Evolutionary conservation across 2,329 filamentous ascomycete genomes (phyloP).

Genomic region (Diaporthe sp.): DNA sequence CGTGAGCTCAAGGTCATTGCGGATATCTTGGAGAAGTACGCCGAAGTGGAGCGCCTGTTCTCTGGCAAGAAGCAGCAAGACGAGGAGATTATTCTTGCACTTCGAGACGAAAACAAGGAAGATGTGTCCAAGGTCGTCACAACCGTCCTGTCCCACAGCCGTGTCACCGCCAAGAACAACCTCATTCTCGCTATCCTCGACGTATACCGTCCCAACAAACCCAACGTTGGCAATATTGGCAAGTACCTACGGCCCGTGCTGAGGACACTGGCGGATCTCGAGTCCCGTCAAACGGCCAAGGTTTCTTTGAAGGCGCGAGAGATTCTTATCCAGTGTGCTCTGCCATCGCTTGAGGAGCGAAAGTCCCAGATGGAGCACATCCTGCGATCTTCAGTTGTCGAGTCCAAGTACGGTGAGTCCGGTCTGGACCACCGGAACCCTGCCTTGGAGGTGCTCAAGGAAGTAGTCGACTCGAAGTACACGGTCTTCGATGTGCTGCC

Average conservation of each 20-base stretch:
- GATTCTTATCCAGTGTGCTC: constrained; percentile 95
- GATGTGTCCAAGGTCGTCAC: constrained; percentile 88
- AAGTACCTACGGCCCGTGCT: constrained; percentile 89
- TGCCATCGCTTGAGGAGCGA: constrained; percentile 96
- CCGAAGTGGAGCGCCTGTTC: constrained; percentile 87
- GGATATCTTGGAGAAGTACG: constrained; percentile 84
- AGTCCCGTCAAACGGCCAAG: constrained; percentile 89
- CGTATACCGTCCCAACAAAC: constrained; percentile 95
- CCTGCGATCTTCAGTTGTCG: constrained; percentile 91
- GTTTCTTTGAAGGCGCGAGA: constrained; percentile 97
- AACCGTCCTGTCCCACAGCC: constrained; percentile 92
- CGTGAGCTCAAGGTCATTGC: constrained; percentile 90
- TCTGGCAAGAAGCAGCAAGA: constrained; percentile 87
- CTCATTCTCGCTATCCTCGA: constrained; percentile 92
- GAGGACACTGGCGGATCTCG: constrained; percentile 89
- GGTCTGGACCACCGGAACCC: constrained; percentile 97
- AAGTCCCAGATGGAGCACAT: constrained; percentile 99
- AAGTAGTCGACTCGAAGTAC: constrained; percentile 98
- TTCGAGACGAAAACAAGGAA: constrained; percentile 97
- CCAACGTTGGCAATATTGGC: constrained; percentile 86
- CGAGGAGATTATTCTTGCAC: constrained; percentile 92
- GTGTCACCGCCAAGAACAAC: constrained; percentile 93
- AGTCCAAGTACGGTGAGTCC: constrained; percentile 97
- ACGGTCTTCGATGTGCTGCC: constrained; percentile 97
- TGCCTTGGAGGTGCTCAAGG: constrained; percentile 90